Base-by-base conservation (phyloP, 1,284 basidiomycete genomes). In the Cryptococcus sp. region DNA sequence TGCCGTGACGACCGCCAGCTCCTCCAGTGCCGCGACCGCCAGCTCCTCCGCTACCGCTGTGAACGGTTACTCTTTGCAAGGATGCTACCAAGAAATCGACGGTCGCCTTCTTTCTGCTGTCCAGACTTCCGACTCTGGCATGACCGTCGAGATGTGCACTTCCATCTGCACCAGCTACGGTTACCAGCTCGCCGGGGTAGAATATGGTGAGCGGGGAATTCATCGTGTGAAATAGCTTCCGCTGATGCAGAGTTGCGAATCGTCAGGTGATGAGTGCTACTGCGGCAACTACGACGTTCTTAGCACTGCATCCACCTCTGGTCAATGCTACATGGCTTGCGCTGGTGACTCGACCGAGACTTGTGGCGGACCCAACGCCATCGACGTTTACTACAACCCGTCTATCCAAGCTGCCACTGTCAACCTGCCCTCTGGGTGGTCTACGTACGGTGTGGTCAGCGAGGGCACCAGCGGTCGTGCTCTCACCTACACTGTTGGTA, bases 341-440 rank as follows among this genome's bases (percentile, higher is more conserved):
- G 58, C 64, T 5, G 66, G 66, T 50, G 58, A 63, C 52, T 57
- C 65, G 19, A 47, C 50, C 27, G 54, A 66, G 55, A 60, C 50
- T 47, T 66, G 65, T 49, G 65, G 65, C 62, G 65, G 65, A 45
- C 65, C 65, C 60, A 66, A 66, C 59, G 62, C 62, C 41, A 30
- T 64, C 46, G 61, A 57, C 58, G 45, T 57, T 27, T 65, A 54
- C 58, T 43, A 60, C 53, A 59, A 63, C 54, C 39, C 49, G 20
- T 49, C 46, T 23, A 55, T 56, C 43, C 16, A 38, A 17, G 51
- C 58, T 27, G 50, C 56, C 17, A 46, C 57, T 22, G 57, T 59
- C 45, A 46, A 25, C 25, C 60, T 69, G 15, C 63, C 68, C 7
- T 27, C 65, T 40, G 68, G 68, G 6, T 72, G 65, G 63, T 52